These are phyloP conservation scores for Alternaria sp. DNA, from an alignment of 2,329 filamentous ascomycete species.

Conservation along the genomic window DNA sequence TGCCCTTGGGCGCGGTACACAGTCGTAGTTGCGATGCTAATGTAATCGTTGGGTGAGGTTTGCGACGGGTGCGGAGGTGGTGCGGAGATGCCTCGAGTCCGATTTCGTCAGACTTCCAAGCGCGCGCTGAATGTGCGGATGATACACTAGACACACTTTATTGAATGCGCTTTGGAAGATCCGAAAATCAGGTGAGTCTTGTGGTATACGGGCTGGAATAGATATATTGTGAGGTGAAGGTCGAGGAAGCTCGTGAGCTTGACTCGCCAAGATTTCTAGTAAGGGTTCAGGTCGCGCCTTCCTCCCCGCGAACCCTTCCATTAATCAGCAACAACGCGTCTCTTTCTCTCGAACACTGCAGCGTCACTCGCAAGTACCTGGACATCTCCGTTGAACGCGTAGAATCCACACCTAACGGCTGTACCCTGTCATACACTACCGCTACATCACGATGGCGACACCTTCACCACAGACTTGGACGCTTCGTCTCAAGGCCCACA, in stretches of 20 bases:
- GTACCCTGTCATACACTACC: not conserved
- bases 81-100: conserved; percentile 13
- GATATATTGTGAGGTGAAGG: not conserved
- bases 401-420: fast-evolving
- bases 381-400: conserved; percentile 1
- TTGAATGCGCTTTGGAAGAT: not conserved
- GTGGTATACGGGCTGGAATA: not conserved
- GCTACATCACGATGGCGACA: conserved; percentile 19
- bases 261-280: conserved; percentile 26
- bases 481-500: conserved; percentile 55
- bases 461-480: conserved; percentile 47
- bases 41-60: conserved; percentile 1
- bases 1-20: not conserved
- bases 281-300: conserved; percentile 11
- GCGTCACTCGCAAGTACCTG: not conserved
- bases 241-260: conserved; percentile 5
- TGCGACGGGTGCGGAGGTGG: conserved; percentile 20
- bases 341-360: not conserved
- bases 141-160: not conserved
- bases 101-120: not conserved
- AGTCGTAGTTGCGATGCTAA: no score
- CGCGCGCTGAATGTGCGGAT: not conserved
- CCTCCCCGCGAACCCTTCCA: conserved; percentile 14
- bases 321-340: conserved; percentile 3
- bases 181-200: not conserved